phyloP scores from a whole-genome alignment of 202 grass and related monocot species.

The Schoenoplectus tabernaemontani region DNA sequence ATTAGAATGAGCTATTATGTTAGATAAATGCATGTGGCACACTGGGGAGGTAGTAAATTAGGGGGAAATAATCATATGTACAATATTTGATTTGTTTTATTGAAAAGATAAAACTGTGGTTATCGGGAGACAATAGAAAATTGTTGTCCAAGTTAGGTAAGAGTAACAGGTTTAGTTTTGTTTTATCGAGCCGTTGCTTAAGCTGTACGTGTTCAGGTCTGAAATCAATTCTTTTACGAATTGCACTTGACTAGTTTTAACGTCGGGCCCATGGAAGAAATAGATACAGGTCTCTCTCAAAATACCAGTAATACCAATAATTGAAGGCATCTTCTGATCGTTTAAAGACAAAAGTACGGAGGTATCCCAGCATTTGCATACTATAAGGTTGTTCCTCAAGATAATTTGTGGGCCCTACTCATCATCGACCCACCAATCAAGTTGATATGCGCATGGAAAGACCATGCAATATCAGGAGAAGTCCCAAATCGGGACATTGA shows the following conservation, averaged over 20 bases:
- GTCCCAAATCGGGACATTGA: neutral
- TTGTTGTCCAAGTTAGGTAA: neutral
- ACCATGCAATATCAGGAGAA: neutral
- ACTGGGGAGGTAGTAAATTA: neutral
- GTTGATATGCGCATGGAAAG: neutral
- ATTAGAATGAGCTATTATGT: too few species aligned
- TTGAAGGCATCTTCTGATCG: neutral
- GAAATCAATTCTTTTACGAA: neutral
- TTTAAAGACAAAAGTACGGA: neutral
- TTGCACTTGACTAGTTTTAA: neutral
- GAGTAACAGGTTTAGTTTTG: neutral
- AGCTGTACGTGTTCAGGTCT: constrained; percentile 1
- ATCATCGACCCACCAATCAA: neutral
- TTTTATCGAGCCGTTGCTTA: neutral
- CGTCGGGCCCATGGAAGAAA: neutral
- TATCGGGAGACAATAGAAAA: neutral
- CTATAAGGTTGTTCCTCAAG: too few species aligned
- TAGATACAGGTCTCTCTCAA: neutral
- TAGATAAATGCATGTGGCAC: neutral
- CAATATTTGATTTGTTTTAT: neutral
- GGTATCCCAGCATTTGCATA: neutral
- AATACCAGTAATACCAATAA: neutral
- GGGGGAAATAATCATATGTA: neutral
- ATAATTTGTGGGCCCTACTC: neutral
- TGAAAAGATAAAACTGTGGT: neutral